phyloP scores from a whole-genome alignment of 2,329 filamentous ascomycete species.

The Bipolaris victoriae region DNA sequence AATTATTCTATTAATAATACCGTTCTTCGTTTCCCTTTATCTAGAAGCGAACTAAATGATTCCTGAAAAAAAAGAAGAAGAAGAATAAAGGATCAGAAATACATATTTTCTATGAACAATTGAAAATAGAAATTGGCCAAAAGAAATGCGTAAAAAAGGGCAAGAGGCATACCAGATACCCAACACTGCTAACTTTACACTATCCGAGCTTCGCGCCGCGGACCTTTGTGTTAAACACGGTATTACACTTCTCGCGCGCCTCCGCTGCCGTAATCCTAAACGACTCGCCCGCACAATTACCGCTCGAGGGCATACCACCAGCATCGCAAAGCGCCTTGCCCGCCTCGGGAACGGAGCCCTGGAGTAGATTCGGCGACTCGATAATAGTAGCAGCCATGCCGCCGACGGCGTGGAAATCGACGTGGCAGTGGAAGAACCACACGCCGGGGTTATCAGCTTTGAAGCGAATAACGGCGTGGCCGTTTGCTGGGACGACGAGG shows the following conservation, averaged over 20 bases:
- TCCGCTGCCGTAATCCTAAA: constrained; percentile 25
- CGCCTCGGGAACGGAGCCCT: constrained; percentile 19
- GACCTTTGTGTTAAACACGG: constrained; percentile 31
- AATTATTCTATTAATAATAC: no score
- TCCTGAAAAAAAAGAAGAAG: neutral
- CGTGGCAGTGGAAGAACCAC: constrained; percentile 45
- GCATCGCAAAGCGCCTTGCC: constrained; percentile 23
- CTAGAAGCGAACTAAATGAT: neutral
- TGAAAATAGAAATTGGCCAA: no score
- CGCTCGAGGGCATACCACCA: constrained; percentile 9
- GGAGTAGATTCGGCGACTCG: constrained; percentile 34
- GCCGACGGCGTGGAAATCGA: constrained; percentile 40
- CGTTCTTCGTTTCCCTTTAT: neutral
- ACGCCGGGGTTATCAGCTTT: constrained; percentile 59
- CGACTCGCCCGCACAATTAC: constrained; percentile 31
- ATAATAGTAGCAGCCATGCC: constrained; percentile 39
- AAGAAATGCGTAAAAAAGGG: no score
- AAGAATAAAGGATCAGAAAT: neutral
- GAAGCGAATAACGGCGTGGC: constrained; percentile 58
- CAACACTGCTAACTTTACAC: no score
- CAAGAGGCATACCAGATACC: neutral
- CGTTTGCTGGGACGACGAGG: constrained; percentile 34
- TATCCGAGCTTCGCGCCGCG: neutral
- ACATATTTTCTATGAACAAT: neutral
- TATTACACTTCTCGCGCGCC: constrained; percentile 33